Conservation (phyloP, 2,329 filamentous ascomycete species). For the Plectosphaerella sp. region DNA sequence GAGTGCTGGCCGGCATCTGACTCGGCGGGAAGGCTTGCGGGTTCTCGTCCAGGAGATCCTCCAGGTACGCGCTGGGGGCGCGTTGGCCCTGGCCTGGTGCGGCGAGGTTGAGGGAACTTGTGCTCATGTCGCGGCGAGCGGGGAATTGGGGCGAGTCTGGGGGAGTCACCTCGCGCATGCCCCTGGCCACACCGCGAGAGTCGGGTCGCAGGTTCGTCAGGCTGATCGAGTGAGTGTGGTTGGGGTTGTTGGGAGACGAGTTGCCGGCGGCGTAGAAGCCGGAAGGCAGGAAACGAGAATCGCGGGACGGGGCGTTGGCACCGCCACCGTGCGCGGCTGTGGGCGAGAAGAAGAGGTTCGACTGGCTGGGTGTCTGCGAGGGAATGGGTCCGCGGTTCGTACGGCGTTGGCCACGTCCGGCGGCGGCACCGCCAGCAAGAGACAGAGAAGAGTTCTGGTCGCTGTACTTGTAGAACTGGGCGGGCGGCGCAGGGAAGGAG, state of each 20-base stretch:
- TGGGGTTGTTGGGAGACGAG: constrained; percentile 38
- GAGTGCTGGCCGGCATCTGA: constrained; percentile 24
- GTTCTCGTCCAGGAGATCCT: constrained; percentile 82
- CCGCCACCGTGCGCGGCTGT: constrained; percentile 63
- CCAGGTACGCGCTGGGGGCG: constrained; percentile 83
- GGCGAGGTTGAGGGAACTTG: constrained; percentile 63
- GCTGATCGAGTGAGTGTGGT: constrained; percentile 51
- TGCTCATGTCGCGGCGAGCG: constrained; percentile 48
- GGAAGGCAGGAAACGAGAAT: constrained; percentile 79
- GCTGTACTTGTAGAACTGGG: constrained; percentile 61
- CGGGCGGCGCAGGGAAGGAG: constrained; percentile 52
- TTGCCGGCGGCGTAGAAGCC: constrained; percentile 81
- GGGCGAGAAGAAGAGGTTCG: constrained; percentile 90
- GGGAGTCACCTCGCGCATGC: constrained; percentile 46
- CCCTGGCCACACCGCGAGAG: constrained; percentile 43
- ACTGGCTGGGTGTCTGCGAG: constrained; percentile 55
- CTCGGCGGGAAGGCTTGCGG: constrained; percentile 44
- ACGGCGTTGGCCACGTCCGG: constrained; percentile 46
- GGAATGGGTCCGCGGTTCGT: constrained; percentile 47
- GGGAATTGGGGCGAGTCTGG: constrained; percentile 60
- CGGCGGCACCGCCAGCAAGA: constrained; percentile 37
- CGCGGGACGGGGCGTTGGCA: constrained; percentile 53
- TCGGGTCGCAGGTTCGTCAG: constrained; percentile 59
- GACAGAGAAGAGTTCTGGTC: constrained; percentile 54
- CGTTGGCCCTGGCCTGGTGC: constrained; percentile 56